phyloP scores from a whole-genome alignment of 495 filamentous ascomycete species.

The Sphaerosporella brunnea region DNA sequence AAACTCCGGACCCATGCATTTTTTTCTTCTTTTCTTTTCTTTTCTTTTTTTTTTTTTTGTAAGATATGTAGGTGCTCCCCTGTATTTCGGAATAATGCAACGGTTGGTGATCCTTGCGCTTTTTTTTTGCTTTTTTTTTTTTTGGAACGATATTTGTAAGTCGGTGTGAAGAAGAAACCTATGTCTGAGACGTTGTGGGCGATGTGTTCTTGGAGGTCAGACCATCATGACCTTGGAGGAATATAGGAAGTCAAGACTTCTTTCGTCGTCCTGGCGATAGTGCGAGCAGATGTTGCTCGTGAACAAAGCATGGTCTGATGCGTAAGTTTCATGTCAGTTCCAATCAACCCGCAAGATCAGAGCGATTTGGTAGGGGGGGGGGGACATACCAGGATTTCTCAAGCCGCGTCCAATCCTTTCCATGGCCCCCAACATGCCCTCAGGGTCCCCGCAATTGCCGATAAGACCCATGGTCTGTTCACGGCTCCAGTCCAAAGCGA shows the following conservation, averaged over 20 bases:
- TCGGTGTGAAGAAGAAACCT: too few species aligned
- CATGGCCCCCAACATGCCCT: slow-evolving; percentile 19
- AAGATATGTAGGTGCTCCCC: too few species aligned
- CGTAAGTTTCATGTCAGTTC: not conserved
- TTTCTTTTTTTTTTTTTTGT: too few species aligned
- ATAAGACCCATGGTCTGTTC: slow-evolving; percentile 23
- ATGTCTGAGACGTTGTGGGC: too few species aligned
- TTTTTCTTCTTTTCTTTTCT: too few species aligned
- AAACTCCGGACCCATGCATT: too few species aligned
- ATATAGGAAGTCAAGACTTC: slow-evolving; percentile 25
- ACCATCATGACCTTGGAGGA: slow-evolving; percentile 24
- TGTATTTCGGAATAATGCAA: too few species aligned
- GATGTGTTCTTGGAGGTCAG: too few species aligned
- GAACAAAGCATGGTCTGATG: slow-evolving; percentile 19
- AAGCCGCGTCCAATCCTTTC: slow-evolving; percentile 20
- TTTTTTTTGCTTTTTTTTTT: too few species aligned
- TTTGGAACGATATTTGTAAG: too few species aligned
- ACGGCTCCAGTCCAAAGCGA: slow-evolving; percentile 25
- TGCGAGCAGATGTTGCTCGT: slow-evolving; percentile 19
- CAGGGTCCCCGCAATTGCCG: slow-evolving; percentile 16
- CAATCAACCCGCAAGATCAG: slow-evolving; percentile 1
- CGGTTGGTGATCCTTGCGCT: too few species aligned
- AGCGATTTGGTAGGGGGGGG: not conserved
- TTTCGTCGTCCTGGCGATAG: slow-evolving; percentile 22
- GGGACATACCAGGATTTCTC: slow-evolving; percentile 19